Conservation (phyloP, 495 filamentous ascomycete species). For the Aeminium ludgeri region DNA sequence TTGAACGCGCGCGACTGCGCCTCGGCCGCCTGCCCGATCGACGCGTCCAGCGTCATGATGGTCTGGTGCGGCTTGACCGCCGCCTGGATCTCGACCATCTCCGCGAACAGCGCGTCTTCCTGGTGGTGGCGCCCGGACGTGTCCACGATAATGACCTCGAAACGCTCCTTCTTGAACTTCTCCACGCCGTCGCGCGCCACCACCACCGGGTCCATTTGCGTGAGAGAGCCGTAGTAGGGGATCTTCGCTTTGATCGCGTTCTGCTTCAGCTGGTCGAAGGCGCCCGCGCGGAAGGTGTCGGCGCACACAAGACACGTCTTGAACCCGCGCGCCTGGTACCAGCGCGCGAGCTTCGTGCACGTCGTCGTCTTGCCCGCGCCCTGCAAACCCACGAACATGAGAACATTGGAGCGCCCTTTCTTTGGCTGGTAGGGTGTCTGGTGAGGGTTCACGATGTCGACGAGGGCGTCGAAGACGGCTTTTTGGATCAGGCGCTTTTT, state of each 20-base stretch:
- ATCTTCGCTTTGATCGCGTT: conserved; percentile 98
- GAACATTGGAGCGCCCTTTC: conserved; percentile 89
- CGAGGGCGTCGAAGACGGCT: conserved; percentile 92
- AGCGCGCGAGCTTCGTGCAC: conserved; percentile 90
- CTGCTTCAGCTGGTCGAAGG: conserved; percentile 97
- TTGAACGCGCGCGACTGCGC: conserved; percentile 93
- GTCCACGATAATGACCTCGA: conserved; percentile 98
- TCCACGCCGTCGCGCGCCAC: conserved; percentile 90
- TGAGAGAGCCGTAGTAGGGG: conserved; percentile 90
- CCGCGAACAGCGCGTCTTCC: conserved; percentile 85
- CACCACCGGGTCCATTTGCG: conserved; percentile 85
- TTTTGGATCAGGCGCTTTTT: conserved; percentile 98
- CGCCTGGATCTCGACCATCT: conserved; percentile 93
- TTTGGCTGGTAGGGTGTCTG: conserved; percentile 91
- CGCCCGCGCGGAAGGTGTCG: conserved; percentile 95
- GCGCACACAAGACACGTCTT: conserved; percentile 90
- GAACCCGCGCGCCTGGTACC: conserved; percentile 90
- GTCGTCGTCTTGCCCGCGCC: conserved; percentile 96
- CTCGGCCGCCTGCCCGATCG: conserved; percentile 90
- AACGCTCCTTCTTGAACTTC: conserved; percentile 96
- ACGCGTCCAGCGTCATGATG: conserved; percentile 92
- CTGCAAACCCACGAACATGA: conserved; percentile 98
- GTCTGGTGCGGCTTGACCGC: conserved; percentile 92
- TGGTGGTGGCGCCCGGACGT: conserved; percentile 88
- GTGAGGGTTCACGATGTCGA: conserved; percentile 88